phyloP scores from a whole-genome alignment of 78 protist genomes.

The Emiliania huxleyi region DNA sequence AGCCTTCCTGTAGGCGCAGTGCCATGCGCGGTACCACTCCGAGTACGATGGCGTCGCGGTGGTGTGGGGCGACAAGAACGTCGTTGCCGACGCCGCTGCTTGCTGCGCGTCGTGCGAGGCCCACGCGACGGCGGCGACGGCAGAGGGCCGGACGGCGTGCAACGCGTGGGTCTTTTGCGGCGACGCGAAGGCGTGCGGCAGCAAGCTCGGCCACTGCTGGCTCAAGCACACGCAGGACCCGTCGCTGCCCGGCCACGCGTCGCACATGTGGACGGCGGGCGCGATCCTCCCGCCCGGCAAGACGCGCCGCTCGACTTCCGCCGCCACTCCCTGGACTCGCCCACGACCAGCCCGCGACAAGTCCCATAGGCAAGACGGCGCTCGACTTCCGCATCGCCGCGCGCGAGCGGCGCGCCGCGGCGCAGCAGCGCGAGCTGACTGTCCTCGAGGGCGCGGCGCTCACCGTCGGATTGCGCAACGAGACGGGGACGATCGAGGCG shows the following conservation, averaged over 20 bases:
- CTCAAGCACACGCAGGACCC: neutral
- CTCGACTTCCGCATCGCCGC: neutral
- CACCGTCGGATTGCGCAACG: neutral
- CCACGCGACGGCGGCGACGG: neutral
- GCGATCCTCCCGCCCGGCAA: neutral
- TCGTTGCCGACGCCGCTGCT: neutral
- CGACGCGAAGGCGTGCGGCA: neutral
- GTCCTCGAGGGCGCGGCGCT: neutral
- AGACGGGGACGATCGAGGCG: conserved; percentile 15
- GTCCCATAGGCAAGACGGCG: too few relatives aligned
- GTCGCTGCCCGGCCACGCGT: too few relatives aligned
- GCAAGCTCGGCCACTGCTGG: neutral
- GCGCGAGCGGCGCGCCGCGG: neutral
- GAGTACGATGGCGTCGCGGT: neutral
- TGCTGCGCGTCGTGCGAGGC: neutral
- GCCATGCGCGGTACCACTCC: neutral
- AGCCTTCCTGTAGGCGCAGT: neutral
- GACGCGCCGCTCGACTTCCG: neutral
- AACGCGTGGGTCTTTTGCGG: conserved; percentile 1
- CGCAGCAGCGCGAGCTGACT: neutral
- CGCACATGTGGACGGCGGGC: neutral
- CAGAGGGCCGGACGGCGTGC: neutral
- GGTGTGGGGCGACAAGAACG: neutral
- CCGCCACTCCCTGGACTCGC: too few relatives aligned
- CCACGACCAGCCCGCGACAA: too few relatives aligned